A percentile compares a stretch with the other conserved stretches of the same genome.
Evolutionary conservation across 306 rosid genomes (phyloP).

Genomic region (Acacia confusa): DNA sequence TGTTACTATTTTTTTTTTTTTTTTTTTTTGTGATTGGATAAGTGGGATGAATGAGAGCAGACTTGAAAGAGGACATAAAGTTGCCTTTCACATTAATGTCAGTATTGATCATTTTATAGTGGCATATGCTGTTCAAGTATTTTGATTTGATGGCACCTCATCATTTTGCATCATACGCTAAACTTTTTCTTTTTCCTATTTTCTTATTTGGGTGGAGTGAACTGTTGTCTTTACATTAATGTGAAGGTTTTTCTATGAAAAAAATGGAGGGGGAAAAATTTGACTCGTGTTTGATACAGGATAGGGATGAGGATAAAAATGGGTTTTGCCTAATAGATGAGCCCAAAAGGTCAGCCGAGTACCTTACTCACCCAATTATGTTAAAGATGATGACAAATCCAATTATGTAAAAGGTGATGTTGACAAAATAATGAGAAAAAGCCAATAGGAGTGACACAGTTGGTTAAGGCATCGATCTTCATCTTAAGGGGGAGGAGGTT

Average conservation of each 20-base stretch:
- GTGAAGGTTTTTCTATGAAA: not conserved
- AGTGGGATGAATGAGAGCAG: not conserved
- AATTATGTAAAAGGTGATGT: too few relatives aligned
- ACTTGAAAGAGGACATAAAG: conserved; percentile 5
- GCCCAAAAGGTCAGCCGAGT: not conserved
- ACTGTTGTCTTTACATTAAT: not conserved
- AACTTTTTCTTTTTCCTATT: not conserved
- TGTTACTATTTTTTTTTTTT: not conserved
- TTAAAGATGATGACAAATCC: too few relatives aligned
- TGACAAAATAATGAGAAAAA: too few relatives aligned
- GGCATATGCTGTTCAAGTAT: not conserved
- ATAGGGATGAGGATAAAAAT: not conserved
- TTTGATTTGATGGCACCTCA: not conserved
- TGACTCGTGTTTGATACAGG: not conserved
- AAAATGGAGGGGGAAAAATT: not conserved
- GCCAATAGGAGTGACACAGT: too few relatives aligned
- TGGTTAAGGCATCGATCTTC: too few relatives aligned
- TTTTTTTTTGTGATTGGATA: not conserved
- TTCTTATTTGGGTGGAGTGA: not conserved
- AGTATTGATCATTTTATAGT: not conserved
- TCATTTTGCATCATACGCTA: not conserved
- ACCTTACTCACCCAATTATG: not conserved
- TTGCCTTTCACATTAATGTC: not conserved
- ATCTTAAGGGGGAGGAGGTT: too few relatives aligned
- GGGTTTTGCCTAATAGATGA: not conserved